These are phyloP conservation scores for Thelonectria discophora DNA, from an alignment of 2,329 filamentous ascomycete genomes.

Conservation along the genomic window DNA sequence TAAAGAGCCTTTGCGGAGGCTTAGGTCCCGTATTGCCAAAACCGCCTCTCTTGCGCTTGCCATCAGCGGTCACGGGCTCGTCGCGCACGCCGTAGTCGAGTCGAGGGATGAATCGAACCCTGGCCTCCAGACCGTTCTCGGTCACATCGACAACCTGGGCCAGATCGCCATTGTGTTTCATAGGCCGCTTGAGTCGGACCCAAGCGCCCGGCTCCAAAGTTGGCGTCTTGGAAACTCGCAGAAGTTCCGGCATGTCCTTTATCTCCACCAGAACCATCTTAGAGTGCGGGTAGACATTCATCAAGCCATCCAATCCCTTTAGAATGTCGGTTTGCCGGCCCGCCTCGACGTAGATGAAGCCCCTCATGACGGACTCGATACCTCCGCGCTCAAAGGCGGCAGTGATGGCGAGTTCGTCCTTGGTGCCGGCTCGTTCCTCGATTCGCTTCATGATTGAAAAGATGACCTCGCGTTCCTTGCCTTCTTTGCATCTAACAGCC, in stretches of 20 bases:
- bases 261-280: constrained; percentile 91
- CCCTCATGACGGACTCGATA: constrained; percentile 82
- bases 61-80: constrained; percentile 66
- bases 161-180: constrained; percentile 87
- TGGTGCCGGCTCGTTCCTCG: constrained; percentile 79
- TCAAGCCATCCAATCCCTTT: constrained; percentile 81
- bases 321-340: constrained; percentile 86
- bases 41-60: constrained; percentile 80
- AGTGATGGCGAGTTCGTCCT: constrained; percentile 84
- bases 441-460: constrained; percentile 89
- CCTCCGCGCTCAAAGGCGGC: constrained; percentile 90
- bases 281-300: constrained; percentile 88
- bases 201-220: constrained; percentile 87
- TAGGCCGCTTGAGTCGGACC: constrained; percentile 83
- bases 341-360: constrained; percentile 95
- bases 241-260: constrained; percentile 97
- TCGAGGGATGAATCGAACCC: constrained; percentile 86
- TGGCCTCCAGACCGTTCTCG: constrained; percentile 88
- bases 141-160: constrained; percentile 93
- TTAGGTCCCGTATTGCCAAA: constrained; percentile 68
- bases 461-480: constrained; percentile 93
- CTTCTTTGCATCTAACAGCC: constrained; percentile 91
- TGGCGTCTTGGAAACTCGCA: constrained; percentile 87
- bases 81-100: constrained; percentile 92
- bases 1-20: constrained; percentile 91